Conservation (phyloP, 1,284 basidiomycete genomes). For the Porogramme epimiltina region DNA sequence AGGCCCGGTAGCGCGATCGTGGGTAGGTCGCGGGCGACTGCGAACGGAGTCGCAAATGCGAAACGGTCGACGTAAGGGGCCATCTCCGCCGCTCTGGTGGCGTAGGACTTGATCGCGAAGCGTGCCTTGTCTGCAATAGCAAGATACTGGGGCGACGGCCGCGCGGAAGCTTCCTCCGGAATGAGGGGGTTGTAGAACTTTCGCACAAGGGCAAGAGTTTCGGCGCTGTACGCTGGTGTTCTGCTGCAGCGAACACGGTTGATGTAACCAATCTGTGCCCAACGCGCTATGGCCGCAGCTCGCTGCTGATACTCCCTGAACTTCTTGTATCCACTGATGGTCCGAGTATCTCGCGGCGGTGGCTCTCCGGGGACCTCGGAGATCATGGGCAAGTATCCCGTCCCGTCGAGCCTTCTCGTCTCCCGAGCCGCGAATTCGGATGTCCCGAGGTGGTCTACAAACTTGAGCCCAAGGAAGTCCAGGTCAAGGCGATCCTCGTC, state of each 20-base stretch:
- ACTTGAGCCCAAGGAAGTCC: slow-evolving; percentile 65
- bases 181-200: slow-evolving; percentile 51
- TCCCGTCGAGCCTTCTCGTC: slow-evolving; percentile 68
- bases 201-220: slow-evolving; percentile 52
- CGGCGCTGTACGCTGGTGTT: slow-evolving; percentile 67
- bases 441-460: slow-evolving; percentile 55
- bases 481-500: slow-evolving; percentile 59
- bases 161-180: slow-evolving; percentile 54
- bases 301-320: slow-evolving; percentile 62
- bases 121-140: slow-evolving; percentile 45
- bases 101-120: slow-evolving; percentile 65
- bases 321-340: slow-evolving; percentile 70
- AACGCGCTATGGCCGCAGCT: slow-evolving; percentile 57
- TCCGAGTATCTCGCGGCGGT: slow-evolving; percentile 73
- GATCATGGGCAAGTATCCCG: slow-evolving; percentile 62
- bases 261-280: slow-evolving; percentile 73
- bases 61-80: slow-evolving; percentile 69
- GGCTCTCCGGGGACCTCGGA: slow-evolving; percentile 57
- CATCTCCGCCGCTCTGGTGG: slow-evolving; percentile 59
- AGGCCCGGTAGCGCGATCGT: slow-evolving; percentile 54
- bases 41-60: slow-evolving; percentile 83
- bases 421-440: slow-evolving; percentile 57
- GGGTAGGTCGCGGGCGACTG: slow-evolving; percentile 78
- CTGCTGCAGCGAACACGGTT: slow-evolving; percentile 76
- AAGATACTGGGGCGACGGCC: slow-evolving; percentile 38